Percentiles rank a stretch among this genome's conserved stretches.
phyloP scores from a whole-genome alignment of 768 basidiomycete genomes.

The Paxillus ammoniavirescens region DNA sequence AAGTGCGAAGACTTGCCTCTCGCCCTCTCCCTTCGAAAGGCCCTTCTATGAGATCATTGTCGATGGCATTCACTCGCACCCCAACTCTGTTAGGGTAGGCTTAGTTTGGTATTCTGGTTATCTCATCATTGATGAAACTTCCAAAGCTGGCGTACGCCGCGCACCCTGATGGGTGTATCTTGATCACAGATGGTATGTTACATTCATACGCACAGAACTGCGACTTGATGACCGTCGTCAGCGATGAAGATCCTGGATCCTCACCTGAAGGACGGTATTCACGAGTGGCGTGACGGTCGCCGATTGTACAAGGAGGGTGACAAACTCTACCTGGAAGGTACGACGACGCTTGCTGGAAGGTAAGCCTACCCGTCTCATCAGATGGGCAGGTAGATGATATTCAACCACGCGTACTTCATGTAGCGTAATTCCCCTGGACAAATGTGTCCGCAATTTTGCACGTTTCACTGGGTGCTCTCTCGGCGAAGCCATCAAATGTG shows the following conservation, averaged over 20 bases:
- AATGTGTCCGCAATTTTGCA: constrained; percentile 83
- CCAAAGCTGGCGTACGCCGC: constrained; percentile 77
- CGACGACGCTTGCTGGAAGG: constrained; percentile 88
- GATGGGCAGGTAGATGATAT: background rate
- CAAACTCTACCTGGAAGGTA: constrained; percentile 80
- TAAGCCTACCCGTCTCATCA: constrained; percentile 27
- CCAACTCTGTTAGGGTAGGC: constrained; percentile 82
- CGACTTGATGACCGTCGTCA: constrained; percentile 27
- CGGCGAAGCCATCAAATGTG: constrained; percentile 81
- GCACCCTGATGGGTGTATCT: constrained; percentile 80
- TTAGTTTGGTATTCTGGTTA: background rate
- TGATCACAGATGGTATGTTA: constrained; percentile 82
- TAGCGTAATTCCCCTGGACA: constrained; percentile 80
- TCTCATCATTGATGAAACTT: background rate
- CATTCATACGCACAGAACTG: background rate
- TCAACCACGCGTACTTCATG: background rate
- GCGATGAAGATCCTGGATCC: constrained; percentile 89
- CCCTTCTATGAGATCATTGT: constrained; percentile 91
- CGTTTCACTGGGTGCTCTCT: constrained; percentile 82
- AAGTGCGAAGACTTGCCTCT: constrained; percentile 46
- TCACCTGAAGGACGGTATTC: constrained; percentile 75
- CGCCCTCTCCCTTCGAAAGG: constrained; percentile 50
- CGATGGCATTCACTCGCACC: constrained; percentile 89
- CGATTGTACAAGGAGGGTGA: constrained; percentile 80
- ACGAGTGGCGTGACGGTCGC: constrained; percentile 86